Evolutionary conservation across 176 grass and related monocot genomes (phyloP), one percentile per base, ranked within the genome.

Genomic region (Musa beccarii): DNA sequence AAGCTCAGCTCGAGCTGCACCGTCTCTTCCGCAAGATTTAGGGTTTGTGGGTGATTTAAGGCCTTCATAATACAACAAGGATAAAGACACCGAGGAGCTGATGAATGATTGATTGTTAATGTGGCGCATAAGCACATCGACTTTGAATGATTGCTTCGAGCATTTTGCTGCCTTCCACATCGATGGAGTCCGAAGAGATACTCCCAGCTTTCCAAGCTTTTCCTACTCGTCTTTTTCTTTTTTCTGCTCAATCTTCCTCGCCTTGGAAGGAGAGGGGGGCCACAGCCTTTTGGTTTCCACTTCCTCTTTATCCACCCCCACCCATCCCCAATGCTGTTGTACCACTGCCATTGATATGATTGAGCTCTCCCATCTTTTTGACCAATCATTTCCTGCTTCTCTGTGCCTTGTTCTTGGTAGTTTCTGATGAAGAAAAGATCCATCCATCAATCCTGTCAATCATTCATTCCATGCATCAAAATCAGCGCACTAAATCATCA

Each of bases 341-440:
- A 17, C 57, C 6, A 61, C 12, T 61, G 57, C 57, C 43, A 72
- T 10, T 52, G 69, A 52, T 21, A 72, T 51, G 69, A 72, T 72
- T 72, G 50, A 28, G 69, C 49, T 22, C n/a, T 53, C 19, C 13
- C 13, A n/a, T 72, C 51, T 72, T 53, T 53, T 72, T 72, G 69
- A 72, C 69, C 69, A 15, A 21, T 72, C 50, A 72, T 72, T 72
- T 72, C 50, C 29, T 13, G 17, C 25, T 29, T 34, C 65, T 15
- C 11, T 3, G 11, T 16, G 25, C 5, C 10, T 25, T n/a, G 3
- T 43, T 43, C 34, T 6, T 43, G 34, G 34, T 43, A 43, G 34
- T 43, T 43, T 43, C 34, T 43, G 34, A 43, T 43, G 34, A 6
- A 4, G 34, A 64, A 64, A 64, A 64, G 61, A 19, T 64, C 14